Base-by-base conservation (phyloP, 208 protist genomes). In the Wallacemonas sp. region DNA sequence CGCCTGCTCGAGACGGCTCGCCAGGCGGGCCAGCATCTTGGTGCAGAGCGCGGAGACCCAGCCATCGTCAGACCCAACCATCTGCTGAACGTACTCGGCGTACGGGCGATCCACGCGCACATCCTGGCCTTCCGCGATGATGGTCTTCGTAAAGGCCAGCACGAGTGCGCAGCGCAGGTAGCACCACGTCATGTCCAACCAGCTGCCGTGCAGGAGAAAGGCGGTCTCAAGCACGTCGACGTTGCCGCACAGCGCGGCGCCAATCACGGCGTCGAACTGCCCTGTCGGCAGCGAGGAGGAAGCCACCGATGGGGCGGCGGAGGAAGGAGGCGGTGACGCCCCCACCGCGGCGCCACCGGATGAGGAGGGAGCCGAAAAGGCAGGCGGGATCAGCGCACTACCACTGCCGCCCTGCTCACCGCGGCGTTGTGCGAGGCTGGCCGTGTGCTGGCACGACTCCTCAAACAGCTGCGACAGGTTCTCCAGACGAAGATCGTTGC, bases 381-480 rank as follows among this genome's bases (percentile, higher is more conserved):
- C 36, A 14, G 36, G 9, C 6, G 55, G 23, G 14, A 41, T 6
- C 43, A 21, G 43, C 11, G 30, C 69, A 33, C 57, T 64, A 26
- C 23, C 60, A 16, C 19, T 32, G 30, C 27, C 61, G 23, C 55
- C 60, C 1, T n/a, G n/a, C 23, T 39, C 11, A 21, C 21, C 2
- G 65, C 48, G 66, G 70, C 64, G 26, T 44, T 39, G 17, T 70
- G 52, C 1, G 24, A 23, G 2, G 26, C 21, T n/a, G n/a, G 47
- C 23, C 8, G 24, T 21, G 47, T 55, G 52, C 19, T 26, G 52
- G 52, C 52, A 43, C 26, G 82, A 77, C 39, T 92, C 84, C 36
- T 86, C 83, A 62, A 82, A 94, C 1, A 95, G 75, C 62, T 91
- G 84, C 29, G 79, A 81, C 27, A 95, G 77, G 69, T 78, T 87